Base-by-base conservation (phyloP, 2,329 filamentous ascomycete genomes). In the Microsporum canis region DNA sequence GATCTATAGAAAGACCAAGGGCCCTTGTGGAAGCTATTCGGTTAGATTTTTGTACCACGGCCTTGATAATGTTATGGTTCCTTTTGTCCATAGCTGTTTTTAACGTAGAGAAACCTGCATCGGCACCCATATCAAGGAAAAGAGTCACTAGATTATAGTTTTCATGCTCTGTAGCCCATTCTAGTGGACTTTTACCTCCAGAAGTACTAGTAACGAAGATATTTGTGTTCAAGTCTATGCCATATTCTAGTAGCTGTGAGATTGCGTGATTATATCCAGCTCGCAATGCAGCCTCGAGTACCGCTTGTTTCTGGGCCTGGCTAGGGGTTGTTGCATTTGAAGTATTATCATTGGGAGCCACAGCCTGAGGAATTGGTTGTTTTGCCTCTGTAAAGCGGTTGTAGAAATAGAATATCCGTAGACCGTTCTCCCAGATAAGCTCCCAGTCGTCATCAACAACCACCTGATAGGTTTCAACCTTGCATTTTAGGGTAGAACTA, bases 1-100 rank as follows among this genome's bases (percentile, higher is more conserved):
- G 55, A 59, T 60, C 57, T 36, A 64, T 61, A 39, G 65, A 63
- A 33, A 62, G 62, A 61, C 38, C 38, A 60, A 66, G 62, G 41
- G 62, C 62, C 61, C 56, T 64, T 34, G 63, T 66, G 39, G 53
- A 62, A 49, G 55, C 43, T 17, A 64, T 59, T 33, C 63, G 61
- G 53, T 64, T 43, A 29, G 63, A 63, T 64, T 60, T 64, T 57
- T 51, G 55, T 12, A 62, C 63, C 59, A 66, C 45, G 31, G 64
- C 57, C 53, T 64, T 39, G 29, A 66, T 61, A 29, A 65, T 57
- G 60, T 64, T 53, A 39, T 49, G 53, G 57, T 63, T 63, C n/a
- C 65, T 43, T 63, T 58, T 60, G 53, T 61, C 43, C 53, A 66
- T 62, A 63, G 63, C 65, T 49, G 55, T 63, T 47, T 63, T 55